These are phyloP conservation scores for Orychophragmus violaceus DNA, from an alignment of 345 rosid genomes.

Conservation along the genomic window DNA sequence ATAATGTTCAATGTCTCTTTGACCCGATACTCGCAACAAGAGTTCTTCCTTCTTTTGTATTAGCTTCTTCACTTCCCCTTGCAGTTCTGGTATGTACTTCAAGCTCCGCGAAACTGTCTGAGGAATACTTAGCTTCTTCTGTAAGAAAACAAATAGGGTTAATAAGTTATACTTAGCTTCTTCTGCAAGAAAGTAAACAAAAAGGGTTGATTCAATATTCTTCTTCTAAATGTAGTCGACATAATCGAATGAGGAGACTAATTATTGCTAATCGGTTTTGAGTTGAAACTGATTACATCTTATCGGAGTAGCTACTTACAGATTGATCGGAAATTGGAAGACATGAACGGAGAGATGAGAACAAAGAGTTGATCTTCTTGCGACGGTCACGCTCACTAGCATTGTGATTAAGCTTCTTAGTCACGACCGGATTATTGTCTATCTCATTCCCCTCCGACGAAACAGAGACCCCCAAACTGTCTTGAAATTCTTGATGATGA, in stretches of 20 bases:
- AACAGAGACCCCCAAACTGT: constrained; percentile 9
- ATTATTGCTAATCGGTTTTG: background rate
- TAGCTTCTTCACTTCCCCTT: constrained; percentile 36
- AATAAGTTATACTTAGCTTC: no score
- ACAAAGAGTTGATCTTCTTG: constrained; percentile 47
- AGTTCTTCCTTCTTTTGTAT: constrained; percentile 40
- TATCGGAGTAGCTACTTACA: constrained; percentile 24
- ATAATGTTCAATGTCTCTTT: constrained; percentile 8
- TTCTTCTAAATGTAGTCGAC: background rate
- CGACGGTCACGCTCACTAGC: constrained; percentile 68
- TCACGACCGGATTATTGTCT: constrained; percentile 1
- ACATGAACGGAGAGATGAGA: constrained; percentile 52
- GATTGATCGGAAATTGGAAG: constrained; percentile 43
- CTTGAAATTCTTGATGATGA: background rate
- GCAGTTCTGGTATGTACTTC: constrained; percentile 49
- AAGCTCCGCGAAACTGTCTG: constrained; percentile 39
- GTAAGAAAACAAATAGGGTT: constrained; percentile 8
- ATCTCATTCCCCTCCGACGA: constrained; percentile 21
- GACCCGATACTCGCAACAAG: constrained; percentile 29
- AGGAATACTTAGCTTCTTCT: constrained; percentile 55
- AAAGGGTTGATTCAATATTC: background rate
- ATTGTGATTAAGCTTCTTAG: constrained; percentile 66
- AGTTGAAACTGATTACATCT: background rate
- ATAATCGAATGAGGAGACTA: background rate
- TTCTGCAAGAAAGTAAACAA: background rate